phyloP scores from a whole-genome alignment of 2,329 filamentous ascomycete genomes.

The Pseudocercospora pini-densiflorae region DNA sequence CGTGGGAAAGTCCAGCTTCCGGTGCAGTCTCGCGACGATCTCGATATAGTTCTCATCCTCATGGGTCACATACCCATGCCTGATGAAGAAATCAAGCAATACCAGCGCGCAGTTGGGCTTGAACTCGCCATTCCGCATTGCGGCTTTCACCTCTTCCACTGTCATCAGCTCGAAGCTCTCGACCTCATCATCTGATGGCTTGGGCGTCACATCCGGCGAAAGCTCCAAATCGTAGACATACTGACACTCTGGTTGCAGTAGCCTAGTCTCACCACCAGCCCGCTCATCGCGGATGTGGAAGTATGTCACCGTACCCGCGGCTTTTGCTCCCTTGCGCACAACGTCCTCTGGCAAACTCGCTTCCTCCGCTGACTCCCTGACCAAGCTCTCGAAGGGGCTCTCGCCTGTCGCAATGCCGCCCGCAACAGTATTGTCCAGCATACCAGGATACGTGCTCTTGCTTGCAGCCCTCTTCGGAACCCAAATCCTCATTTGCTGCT shows the following conservation, averaged over 20 bases:
- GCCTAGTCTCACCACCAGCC: slow-evolving; percentile 77
- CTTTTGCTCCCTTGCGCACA: slow-evolving; percentile 63
- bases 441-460: slow-evolving; percentile 88
- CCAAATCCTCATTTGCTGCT: slow-evolving; percentile 75
- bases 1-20: slow-evolving; percentile 75
- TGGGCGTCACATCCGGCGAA: slow-evolving; percentile 67
- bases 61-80: slow-evolving; percentile 77
- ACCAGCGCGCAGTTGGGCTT: slow-evolving; percentile 92
- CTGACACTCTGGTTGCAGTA: slow-evolving; percentile 89
- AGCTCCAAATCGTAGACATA: slow-evolving; percentile 91
- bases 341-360: slow-evolving; percentile 75
- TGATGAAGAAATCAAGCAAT: slow-evolving; percentile 85
- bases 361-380: slow-evolving; percentile 88
- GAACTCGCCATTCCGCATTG: slow-evolving; percentile 74
- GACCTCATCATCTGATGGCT: slow-evolving; percentile 86
- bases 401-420: slow-evolving; percentile 83
- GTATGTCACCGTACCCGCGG: slow-evolving; percentile 78
- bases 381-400: slow-evolving; percentile 76
- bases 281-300: slow-evolving; percentile 76
- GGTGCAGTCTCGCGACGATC: slow-evolving; percentile 76
- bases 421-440: slow-evolving; percentile 94
- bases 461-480: slow-evolving; percentile 73
- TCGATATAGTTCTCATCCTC: slow-evolving; percentile 79
- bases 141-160: slow-evolving; percentile 74
- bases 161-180: slow-evolving; percentile 79